A percentile compares a stretch with the other conserved stretches of the same genome.
Evolutionary conservation across 805 yeast genomes (phyloP).

Genomic region (Geotrichum ghanense): DNA sequence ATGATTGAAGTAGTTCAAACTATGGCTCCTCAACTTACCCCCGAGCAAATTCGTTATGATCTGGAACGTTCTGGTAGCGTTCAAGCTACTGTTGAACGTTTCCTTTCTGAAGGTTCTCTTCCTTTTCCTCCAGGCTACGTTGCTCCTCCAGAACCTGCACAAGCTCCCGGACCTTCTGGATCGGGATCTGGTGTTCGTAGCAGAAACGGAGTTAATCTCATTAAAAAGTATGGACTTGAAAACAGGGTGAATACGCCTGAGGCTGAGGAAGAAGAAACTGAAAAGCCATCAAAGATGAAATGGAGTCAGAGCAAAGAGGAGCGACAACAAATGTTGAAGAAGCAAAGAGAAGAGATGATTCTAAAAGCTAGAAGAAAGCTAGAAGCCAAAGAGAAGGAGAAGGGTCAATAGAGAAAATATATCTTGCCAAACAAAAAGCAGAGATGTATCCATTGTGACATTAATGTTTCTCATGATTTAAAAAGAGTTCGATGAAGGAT

Average conservation of each 20-base stretch:
- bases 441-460: too few relatives aligned
- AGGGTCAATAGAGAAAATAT: slow-evolving; percentile 8
- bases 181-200: slow-evolving; percentile 4
- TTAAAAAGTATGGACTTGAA: slow-evolving; percentile 36
- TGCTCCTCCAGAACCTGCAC: slow-evolving; percentile 6
- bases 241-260: slow-evolving; percentile 9
- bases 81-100: slow-evolving; percentile 65
- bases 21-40: slow-evolving; percentile 62
- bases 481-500: too few relatives aligned
- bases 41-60: slow-evolving; percentile 61
- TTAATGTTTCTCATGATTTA: too few relatives aligned
- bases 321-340: slow-evolving; percentile 34
- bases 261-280: neutral
- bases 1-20: slow-evolving; percentile 84
- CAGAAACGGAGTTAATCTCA: slow-evolving; percentile 16
- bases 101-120: slow-evolving; percentile 47
- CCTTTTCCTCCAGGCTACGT: slow-evolving; percentile 28
- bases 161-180: slow-evolving; percentile 7
- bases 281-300: slow-evolving; percentile 13
- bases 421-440: too few relatives aligned
- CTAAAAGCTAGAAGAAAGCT: slow-evolving; percentile 51
- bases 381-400: slow-evolving; percentile 9
- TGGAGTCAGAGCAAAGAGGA: slow-evolving; percentile 36
- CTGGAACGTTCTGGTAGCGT: slow-evolving; percentile 59
- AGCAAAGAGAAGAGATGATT: slow-evolving; percentile 47